Evolutionary conservation across 495 filamentous ascomycete species (phyloP).

Genomic region (Jackrogersella multiformis): DNA sequence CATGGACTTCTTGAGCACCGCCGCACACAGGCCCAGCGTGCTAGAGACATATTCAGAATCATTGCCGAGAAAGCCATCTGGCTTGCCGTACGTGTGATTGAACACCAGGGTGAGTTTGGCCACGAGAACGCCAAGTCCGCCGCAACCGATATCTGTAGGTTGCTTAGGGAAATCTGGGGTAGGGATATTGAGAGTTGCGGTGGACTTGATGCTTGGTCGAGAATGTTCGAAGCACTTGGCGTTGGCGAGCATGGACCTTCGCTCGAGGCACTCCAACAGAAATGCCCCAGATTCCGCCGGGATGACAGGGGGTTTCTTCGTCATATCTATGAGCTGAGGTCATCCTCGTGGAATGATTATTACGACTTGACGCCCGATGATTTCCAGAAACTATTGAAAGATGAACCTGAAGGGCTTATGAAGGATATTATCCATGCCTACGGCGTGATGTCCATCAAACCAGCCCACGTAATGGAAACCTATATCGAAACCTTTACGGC

Average conservation of each 20-base stretch:
- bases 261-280: background rate
- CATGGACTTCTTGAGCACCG: background rate
- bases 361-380: background rate
- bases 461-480: background rate
- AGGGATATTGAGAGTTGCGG: constrained; percentile 3
- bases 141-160: constrained; percentile 27
- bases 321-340: background rate
- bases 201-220: constrained; percentile 11
- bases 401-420: constrained; percentile 14
- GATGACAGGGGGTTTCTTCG: background rate
- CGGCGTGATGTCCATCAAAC: background rate
- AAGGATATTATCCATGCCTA: background rate
- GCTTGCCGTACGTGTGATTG: constrained; percentile 44
- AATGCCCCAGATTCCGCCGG: background rate
- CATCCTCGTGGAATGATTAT: constrained; percentile 19
- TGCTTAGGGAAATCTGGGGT: constrained; percentile 8
- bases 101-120: constrained; percentile 14
- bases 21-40: background rate
- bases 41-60: constrained; percentile 13
- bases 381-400: background rate
- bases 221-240: background rate
- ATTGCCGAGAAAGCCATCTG: constrained; percentile 49
- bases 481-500: background rate
- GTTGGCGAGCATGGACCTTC: background rate
- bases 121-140: constrained; percentile 44